These are phyloP conservation scores for Podospora australis DNA, from an alignment of 495 filamentous ascomycete species.

Conservation along the genomic window DNA sequence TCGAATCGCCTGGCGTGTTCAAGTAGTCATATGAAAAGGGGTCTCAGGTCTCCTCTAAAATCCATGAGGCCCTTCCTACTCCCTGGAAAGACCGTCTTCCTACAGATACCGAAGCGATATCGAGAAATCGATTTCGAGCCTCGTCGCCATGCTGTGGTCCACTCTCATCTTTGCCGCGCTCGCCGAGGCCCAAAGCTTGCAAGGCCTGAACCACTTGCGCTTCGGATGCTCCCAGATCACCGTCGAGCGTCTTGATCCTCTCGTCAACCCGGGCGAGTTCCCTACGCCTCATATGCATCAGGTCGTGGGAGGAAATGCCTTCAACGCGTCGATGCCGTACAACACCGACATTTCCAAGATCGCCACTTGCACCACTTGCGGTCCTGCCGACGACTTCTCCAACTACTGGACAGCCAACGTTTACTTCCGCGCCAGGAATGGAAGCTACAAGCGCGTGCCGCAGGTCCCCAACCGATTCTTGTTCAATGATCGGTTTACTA, in stretches of 20 bases:
- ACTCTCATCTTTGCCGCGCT: slow-evolving; percentile 14
- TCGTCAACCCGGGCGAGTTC: slow-evolving; percentile 31
- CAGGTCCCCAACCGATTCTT: slow-evolving; percentile 33
- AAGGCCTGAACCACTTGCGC: slow-evolving; percentile 22
- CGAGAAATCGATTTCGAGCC: neutral
- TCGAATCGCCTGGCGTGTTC: neutral
- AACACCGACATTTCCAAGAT: slow-evolving; percentile 23
- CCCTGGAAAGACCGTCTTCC: neutral
- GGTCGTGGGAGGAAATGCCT: slow-evolving; percentile 38
- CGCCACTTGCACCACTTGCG: slow-evolving; percentile 31
- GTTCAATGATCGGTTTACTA: slow-evolving; percentile 38
- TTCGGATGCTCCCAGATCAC: slow-evolving; percentile 28
- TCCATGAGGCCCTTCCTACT: neutral
- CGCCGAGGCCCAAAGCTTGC: slow-evolving; percentile 13
- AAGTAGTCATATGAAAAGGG: neutral
- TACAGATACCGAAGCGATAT: neutral
- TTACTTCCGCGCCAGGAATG: slow-evolving; percentile 36
- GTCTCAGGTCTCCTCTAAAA: neutral
- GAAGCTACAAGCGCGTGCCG: slow-evolving; percentile 37
- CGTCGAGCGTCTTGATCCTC: slow-evolving; percentile 25
- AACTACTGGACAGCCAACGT: slow-evolving; percentile 43
- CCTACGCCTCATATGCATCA: slow-evolving; percentile 36
- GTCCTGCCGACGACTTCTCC: slow-evolving; percentile 31
- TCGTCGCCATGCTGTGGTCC: slow-evolving; percentile 13
- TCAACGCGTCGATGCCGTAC: slow-evolving; percentile 30